These are phyloP conservation scores for Clavispora asparagi DNA, from an alignment of 805 yeast species.

Conservation along the genomic window DNA sequence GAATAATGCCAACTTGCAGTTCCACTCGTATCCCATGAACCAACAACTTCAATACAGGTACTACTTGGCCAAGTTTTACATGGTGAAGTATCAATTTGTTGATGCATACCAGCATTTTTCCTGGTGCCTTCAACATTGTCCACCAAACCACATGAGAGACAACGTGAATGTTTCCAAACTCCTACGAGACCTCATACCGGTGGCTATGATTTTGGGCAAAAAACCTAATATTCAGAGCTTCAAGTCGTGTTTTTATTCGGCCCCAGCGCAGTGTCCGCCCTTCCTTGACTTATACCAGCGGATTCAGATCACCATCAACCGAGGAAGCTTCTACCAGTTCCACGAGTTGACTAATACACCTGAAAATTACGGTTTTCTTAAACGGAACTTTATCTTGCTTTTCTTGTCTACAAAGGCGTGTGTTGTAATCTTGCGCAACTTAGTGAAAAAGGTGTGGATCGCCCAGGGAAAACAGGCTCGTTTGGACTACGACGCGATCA, in stretches of 20 bases:
- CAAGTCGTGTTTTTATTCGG: slow-evolving; percentile 10
- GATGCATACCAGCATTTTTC: slow-evolving; percentile 46
- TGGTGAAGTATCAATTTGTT: slow-evolving; percentile 46
- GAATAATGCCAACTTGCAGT: slow-evolving; percentile 45
- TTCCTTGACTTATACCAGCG: slow-evolving; percentile 30
- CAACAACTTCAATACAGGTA: slow-evolving; percentile 51
- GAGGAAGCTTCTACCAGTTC: slow-evolving; percentile 40
- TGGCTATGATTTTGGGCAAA: slow-evolving; percentile 51
- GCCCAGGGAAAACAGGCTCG: slow-evolving; percentile 19
- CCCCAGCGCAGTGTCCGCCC: slow-evolving; percentile 12
- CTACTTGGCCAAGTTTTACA: slow-evolving; percentile 49
- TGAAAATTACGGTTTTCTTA: slow-evolving; percentile 30
- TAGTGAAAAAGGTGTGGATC: slow-evolving; percentile 30
- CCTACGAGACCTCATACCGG: slow-evolving; percentile 46
- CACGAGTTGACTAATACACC: slow-evolving; percentile 20
- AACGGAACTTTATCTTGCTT: slow-evolving; percentile 32
- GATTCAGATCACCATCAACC: slow-evolving; percentile 31
- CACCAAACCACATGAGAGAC: slow-evolving; percentile 16
- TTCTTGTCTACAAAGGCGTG: slow-evolving; percentile 43
- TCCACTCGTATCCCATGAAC: slow-evolving; percentile 33
- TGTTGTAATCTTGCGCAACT: slow-evolving; percentile 43
- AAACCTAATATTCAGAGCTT: slow-evolving; percentile 32
- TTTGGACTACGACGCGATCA: slow-evolving; percentile 25
- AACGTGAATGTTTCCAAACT: slow-evolving; percentile 36
- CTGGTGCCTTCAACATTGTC: slow-evolving; percentile 47